phyloP scores from a whole-genome alignment of 495 filamentous ascomycete genomes.

The Trichocladium uniseriatum region DNA sequence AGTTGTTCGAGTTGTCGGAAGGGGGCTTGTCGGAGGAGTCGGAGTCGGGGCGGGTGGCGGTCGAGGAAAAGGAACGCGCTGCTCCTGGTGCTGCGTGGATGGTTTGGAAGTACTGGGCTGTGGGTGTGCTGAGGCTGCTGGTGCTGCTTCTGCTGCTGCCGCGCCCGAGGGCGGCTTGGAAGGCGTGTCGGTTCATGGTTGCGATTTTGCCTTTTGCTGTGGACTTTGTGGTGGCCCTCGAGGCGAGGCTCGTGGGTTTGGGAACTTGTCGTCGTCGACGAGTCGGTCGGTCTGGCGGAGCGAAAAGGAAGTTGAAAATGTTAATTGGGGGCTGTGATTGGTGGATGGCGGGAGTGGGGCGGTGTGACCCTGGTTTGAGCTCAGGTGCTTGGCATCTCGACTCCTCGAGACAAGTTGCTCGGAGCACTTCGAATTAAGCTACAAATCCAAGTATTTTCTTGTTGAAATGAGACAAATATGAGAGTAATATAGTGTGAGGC shows the following conservation, averaged over 20 bases:
- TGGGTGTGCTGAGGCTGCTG: constrained; percentile 1
- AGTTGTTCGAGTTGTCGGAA: constrained; percentile 2
- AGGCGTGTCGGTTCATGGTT: constrained; percentile 22
- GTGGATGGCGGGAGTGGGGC: constrained; percentile 8
- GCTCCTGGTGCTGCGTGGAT: neutral
- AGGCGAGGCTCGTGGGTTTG: neutral
- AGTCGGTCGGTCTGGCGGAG: neutral
- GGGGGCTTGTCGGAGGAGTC: neutral
- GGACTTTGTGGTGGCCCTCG: neutral
- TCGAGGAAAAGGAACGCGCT: constrained; percentile 9
- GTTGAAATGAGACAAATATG: no score
- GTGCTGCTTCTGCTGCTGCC: neutral
- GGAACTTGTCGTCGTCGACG: neutral
- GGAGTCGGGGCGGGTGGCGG: constrained; percentile 5
- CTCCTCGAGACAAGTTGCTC: no score
- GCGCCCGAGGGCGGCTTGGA: constrained; percentile 22
- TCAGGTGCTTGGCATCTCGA: neutral
- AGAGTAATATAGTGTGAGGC: no score
- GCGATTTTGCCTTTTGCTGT: neutral
- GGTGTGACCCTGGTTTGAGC: neutral
- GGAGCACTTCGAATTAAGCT: no score
- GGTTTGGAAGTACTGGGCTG: no score
- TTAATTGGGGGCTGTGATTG: constrained; percentile 12
- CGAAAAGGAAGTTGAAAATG: constrained; percentile 17
- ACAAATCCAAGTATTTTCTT: no score